These are phyloP conservation scores for Aspergillus thermomutatus DNA, from an alignment of 2,329 filamentous ascomycete genomes.

Conservation along the genomic window DNA sequence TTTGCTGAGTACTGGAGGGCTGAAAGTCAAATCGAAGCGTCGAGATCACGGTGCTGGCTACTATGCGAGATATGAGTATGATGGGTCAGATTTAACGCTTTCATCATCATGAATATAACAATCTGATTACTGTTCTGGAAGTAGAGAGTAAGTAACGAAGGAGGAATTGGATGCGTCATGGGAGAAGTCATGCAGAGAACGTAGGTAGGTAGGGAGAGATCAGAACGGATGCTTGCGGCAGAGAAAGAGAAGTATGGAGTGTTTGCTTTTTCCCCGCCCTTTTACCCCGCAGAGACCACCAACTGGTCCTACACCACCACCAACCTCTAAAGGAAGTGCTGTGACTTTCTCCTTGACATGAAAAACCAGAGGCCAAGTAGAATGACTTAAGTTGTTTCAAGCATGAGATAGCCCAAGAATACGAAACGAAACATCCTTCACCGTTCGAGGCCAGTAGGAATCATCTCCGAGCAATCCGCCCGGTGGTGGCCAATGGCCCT, in stretches of 20 bases:
- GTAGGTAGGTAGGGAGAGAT: too few species aligned
- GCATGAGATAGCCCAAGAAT: background rate
- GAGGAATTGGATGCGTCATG: background rate
- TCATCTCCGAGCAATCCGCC: slow-evolving; percentile 1
- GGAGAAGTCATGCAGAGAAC: background rate
- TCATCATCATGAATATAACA: background rate
- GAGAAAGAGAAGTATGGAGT: background rate
- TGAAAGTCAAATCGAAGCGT: background rate
- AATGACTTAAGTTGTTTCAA: background rate
- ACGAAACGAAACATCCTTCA: background rate
- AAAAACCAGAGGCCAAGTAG: background rate
- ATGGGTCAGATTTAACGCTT: background rate
- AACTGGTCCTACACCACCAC: background rate
- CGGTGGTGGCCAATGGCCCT: background rate
- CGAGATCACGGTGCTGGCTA: background rate
- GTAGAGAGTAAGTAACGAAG: background rate
- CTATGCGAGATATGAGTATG: background rate
- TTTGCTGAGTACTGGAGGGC: background rate
- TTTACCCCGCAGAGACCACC: background rate
- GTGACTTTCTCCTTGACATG: background rate
- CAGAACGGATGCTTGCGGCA: background rate
- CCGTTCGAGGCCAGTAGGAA: background rate
- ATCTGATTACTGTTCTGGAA: background rate
- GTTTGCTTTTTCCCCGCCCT: background rate
- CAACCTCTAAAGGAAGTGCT: background rate